A percentile compares a stretch with the other conserved stretches of the same genome.
phyloP scores from a whole-genome alignment of 106 monocot species.

The Apostasia ramifera region DNA sequence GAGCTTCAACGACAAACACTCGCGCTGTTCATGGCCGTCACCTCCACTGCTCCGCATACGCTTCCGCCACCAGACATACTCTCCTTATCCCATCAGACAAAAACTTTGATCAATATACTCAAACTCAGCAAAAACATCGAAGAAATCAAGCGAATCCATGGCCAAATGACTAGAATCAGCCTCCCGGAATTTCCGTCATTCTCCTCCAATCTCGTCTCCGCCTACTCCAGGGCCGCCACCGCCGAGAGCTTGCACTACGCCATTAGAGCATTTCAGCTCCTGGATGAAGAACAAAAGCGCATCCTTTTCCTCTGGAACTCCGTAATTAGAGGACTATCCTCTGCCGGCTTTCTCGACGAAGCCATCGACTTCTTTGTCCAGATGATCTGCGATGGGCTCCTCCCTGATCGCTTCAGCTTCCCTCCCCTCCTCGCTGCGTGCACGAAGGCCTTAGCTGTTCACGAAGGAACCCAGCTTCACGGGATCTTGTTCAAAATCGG shows the following conservation, averaged over 20 bases:
- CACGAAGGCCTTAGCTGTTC: conserved; percentile 8
- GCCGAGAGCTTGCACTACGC: conserved; percentile 17
- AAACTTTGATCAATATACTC: not conserved
- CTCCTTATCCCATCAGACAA: not conserved
- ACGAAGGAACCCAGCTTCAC: conserved; percentile 20
- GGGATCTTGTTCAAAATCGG: conserved; percentile 17
- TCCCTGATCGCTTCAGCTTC: conserved; percentile 24
- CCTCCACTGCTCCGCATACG: not conserved
- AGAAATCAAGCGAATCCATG: conserved; percentile 21
- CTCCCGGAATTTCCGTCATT: not conserved
- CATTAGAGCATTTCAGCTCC: conserved; percentile 2
- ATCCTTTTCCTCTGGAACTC: conserved; percentile 18
- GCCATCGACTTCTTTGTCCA: conserved; percentile 11
- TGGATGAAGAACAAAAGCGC: conserved; percentile 5
- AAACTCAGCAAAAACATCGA: conserved; percentile 14
- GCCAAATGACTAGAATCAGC: conserved; percentile 6
- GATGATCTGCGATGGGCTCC: not conserved
- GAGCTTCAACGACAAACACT: too few species aligned
- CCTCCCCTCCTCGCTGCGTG: conserved; percentile 17
- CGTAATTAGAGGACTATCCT: conserved; percentile 24
- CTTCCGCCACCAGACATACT: not conserved
- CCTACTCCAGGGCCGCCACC: conserved; percentile 19
- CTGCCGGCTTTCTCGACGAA: conserved; percentile 1
- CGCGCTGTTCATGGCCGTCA: not conserved
- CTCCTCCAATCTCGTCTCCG: conserved; percentile 11